Base-by-base conservation (phyloP, 2,329 filamentous ascomycete species). In the Aspergillus clavatus region DNA sequence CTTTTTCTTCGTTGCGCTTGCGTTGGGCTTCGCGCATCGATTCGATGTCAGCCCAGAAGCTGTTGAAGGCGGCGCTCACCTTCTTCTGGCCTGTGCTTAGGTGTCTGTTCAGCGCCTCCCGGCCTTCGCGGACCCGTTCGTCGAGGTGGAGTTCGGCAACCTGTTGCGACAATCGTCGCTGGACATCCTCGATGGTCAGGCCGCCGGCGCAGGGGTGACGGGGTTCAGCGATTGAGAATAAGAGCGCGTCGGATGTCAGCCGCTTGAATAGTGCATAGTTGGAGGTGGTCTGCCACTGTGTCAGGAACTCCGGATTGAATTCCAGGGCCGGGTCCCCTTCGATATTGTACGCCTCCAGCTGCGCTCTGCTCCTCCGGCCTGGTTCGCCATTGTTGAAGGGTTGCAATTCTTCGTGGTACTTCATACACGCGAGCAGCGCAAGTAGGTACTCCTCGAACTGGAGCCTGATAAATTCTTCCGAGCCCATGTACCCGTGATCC, bases 371-470 rank as follows among this genome's bases (percentile, higher is more conserved):
- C 66, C 56, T 75, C 63, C 51, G 50, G 12, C 55, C 53, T 5
- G 58, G 56, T 22, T 63, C 77, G 44, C 76, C 68, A 5, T 70
- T 66, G 51, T 81, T 71, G 46, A 71, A 68, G 14, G 56, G 59
- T 35, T 68, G 65, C 21, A 83, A 72, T 60, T 85, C 84, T 59
- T 81, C 83, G 66, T 89, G 89, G 64, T 95, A 97, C 65, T 96
- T 96, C 55, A 90, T 86, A 0, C 87, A 83, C 0, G 90, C 87
- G 35, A 97, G 81, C 51, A 98, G 78, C 0, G 89, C 88, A 19
- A 97, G 78, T 5, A 98, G 79, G 62, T 98, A 98, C 60, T 96
- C 90, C 69, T 98, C 93, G 52, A 98, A 98, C 60, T 97, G 91
- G 31, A 96, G 81, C 23, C 93, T 82, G 57, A 98, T 98, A 61